These are phyloP conservation scores for Inonotus obliquus DNA, from an alignment of 1,284 basidiomycete genomes.

Conservation along the genomic window DNA sequence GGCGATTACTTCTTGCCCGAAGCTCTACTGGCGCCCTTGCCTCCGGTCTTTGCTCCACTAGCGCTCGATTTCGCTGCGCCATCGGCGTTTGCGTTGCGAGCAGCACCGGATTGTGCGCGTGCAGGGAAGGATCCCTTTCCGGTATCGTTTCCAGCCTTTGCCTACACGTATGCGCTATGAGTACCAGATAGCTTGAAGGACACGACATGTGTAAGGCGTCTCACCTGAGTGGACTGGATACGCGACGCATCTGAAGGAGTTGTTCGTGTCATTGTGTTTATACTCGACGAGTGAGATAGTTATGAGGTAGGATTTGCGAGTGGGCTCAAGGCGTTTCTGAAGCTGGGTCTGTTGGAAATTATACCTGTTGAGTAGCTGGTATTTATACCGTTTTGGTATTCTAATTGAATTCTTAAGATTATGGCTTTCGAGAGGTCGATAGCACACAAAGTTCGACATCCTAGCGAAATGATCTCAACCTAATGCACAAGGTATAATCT, in stretches of 20 bases:
- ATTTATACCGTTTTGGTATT: neutral
- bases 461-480: neutral
- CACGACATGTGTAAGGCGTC: no score
- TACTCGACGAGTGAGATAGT: neutral
- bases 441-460: neutral
- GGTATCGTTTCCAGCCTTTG: slow-evolving; percentile 29
- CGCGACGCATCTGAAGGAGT: slow-evolving; percentile 27
- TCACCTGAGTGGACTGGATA: slow-evolving; percentile 31
- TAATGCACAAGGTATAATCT: neutral
- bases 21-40: neutral
- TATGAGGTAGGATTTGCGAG: neutral
- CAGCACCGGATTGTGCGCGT: slow-evolving; percentile 27
- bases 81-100: slow-evolving; percentile 22
- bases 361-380: no score
- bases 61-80: neutral
- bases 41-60: neutral
- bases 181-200: no score
- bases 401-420: no score
- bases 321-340: neutral
- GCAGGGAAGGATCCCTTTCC: slow-evolving; percentile 29
- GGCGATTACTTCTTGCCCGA: neutral
- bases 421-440: neutral
- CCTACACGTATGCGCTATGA: no score
- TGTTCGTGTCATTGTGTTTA: slow-evolving; percentile 8
- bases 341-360: neutral